Conservation (phyloP, 1,284 basidiomycete genomes). For the Heimioporus retisporus region DNA sequence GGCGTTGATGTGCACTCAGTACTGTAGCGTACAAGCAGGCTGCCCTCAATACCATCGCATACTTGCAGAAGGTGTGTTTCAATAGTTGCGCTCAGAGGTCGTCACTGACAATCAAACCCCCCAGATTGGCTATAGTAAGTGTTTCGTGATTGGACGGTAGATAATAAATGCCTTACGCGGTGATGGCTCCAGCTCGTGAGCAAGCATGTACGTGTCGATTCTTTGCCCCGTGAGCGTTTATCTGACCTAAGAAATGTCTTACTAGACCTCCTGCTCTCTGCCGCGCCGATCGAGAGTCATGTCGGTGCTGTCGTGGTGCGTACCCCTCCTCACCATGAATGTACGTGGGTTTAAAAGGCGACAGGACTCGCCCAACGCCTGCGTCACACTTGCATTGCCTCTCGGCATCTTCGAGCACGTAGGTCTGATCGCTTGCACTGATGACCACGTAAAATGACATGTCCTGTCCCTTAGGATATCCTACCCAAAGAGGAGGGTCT, state of each 20-base stretch:
- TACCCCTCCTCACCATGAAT: slow-evolving; percentile 13
- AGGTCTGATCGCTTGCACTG: slow-evolving; percentile 28
- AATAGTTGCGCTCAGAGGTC: background rate
- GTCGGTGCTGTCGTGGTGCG: slow-evolving; percentile 78
- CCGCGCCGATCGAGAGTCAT: slow-evolving; percentile 82
- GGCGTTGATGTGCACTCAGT: slow-evolving; percentile 41
- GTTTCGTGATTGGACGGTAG: background rate
- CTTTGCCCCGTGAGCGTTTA: background rate
- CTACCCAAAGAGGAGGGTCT: slow-evolving; percentile 71
- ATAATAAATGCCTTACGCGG: slow-evolving; percentile 5
- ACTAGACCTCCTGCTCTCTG: slow-evolving; percentile 77
- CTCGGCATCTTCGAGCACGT: slow-evolving; percentile 81
- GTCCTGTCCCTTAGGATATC: slow-evolving; percentile 58
- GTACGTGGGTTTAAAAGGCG: background rate
- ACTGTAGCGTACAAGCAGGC: slow-evolving; percentile 86
- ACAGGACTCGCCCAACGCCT: slow-evolving; percentile 82
- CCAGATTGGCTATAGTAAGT: slow-evolving; percentile 75
- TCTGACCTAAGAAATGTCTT: slow-evolving; percentile 8
- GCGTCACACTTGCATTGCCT: slow-evolving; percentile 78
- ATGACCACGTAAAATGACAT: background rate
- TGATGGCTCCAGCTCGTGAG: slow-evolving; percentile 62
- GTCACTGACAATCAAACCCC: background rate
- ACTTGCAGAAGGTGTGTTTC: slow-evolving; percentile 75
- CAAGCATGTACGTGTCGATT: slow-evolving; percentile 66
- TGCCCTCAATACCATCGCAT: slow-evolving; percentile 79